Evolutionary conservation across 164 flowering plant genomes (phyloP).

Genomic region (Macadamia tetraphylla): DNA sequence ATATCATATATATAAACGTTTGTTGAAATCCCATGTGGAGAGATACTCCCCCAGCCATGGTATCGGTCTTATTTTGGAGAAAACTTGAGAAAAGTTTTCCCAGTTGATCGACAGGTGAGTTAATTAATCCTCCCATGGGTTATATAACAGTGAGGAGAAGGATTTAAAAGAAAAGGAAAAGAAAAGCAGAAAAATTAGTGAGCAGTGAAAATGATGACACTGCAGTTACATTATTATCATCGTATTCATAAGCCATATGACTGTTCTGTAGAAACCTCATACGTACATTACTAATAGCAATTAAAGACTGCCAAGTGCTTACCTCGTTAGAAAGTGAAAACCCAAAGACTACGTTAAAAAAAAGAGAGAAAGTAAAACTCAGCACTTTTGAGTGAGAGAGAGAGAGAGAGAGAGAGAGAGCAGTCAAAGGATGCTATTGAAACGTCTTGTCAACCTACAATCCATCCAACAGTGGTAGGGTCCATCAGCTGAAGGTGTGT

Average conservation of each 20-base stretch:
- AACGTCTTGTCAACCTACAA: background rate
- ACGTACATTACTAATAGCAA: background rate
- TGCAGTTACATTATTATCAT: background rate
- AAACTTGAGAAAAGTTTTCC: too few species aligned
- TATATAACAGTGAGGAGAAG: too few species aligned
- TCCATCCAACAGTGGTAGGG: too few species aligned
- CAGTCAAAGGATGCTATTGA: background rate
- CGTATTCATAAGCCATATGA: slow-evolving; percentile 3
- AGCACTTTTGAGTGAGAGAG: background rate
- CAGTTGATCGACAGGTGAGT: too few species aligned
- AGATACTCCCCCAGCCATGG: too few species aligned
- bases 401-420: background rate
- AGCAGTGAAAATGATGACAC: background rate
- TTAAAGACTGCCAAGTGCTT: slow-evolving; percentile 2
- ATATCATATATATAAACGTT: too few species aligned
- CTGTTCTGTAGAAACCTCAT: background rate
- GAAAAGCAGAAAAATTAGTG: background rate
- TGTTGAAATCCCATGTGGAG: too few species aligned
- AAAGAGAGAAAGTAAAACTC: background rate
- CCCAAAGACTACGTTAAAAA: background rate
- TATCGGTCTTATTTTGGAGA: too few species aligned
- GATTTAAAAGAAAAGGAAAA: background rate
- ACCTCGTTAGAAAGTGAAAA: slow-evolving; percentile 11
- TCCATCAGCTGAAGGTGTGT: too few species aligned
- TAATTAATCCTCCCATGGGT: too few species aligned